phyloP scores from a whole-genome alignment of 2,329 filamentous ascomycete genomes.

The Magnaporthiopsis rhizophila region DNA sequence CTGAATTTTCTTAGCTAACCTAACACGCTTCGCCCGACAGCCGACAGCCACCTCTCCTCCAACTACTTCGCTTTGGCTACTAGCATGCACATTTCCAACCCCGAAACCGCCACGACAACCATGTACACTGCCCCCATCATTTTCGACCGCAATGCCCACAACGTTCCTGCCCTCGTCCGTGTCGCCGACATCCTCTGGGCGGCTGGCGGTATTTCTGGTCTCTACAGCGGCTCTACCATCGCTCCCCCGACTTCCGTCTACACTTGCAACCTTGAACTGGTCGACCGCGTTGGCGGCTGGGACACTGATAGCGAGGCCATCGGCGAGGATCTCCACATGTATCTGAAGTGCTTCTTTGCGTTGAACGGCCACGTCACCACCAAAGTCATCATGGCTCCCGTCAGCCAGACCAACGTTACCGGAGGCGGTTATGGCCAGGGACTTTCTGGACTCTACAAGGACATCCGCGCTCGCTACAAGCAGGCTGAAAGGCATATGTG shows the following conservation, averaged over 20 bases:
- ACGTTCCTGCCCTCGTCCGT: slow-evolving; percentile 58
- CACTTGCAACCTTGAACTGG: slow-evolving; percentile 57
- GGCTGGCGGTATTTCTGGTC: slow-evolving; percentile 60
- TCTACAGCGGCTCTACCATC: slow-evolving; percentile 55
- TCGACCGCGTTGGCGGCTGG: slow-evolving; percentile 65
- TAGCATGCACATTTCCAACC: slow-evolving; percentile 51
- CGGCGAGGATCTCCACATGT: slow-evolving; percentile 71
- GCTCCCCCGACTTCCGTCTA: slow-evolving; percentile 69
- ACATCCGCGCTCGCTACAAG: slow-evolving; percentile 59
- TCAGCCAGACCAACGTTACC: slow-evolving; percentile 65
- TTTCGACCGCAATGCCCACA: slow-evolving; percentile 66
- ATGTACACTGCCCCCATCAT: slow-evolving; percentile 64
- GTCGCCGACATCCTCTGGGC: slow-evolving; percentile 67
- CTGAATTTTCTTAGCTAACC: slow-evolving; percentile 20
- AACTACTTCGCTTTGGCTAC: slow-evolving; percentile 61
- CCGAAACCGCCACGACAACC: slow-evolving; percentile 52
- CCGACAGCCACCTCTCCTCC: slow-evolving; percentile 61
- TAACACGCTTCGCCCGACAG: slow-evolving; percentile 28
- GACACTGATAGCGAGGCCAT: slow-evolving; percentile 64
- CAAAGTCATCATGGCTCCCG: slow-evolving; percentile 56
- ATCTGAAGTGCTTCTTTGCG: slow-evolving; percentile 69
- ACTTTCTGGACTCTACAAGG: slow-evolving; percentile 43
- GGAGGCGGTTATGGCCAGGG: slow-evolving; percentile 47
- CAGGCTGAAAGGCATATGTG: slow-evolving; percentile 71
- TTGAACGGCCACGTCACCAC: slow-evolving; percentile 61